Evolutionary conservation across 208 protist species (phyloP).

Genomic region (Leishmania mexicana): DNA sequence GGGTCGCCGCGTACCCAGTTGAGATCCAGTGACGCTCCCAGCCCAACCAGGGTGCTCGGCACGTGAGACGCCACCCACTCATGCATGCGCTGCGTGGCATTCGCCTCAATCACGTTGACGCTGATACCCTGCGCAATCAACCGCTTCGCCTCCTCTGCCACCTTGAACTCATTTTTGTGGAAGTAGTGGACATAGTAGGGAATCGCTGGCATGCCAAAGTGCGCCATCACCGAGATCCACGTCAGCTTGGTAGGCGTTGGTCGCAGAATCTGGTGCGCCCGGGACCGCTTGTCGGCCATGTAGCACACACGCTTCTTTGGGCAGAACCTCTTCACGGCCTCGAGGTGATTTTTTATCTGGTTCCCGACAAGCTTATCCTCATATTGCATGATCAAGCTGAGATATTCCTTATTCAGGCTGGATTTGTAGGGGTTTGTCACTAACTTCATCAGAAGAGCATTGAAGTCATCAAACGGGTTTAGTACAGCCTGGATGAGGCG

Average conservation of each 20-base stretch:
- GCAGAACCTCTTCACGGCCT: not conserved
- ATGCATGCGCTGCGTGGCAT: not conserved
- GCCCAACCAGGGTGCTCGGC: not conserved
- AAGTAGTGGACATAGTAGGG: conserved; percentile 6
- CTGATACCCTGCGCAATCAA: not conserved
- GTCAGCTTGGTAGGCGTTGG: not conserved
- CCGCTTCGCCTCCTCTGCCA: not conserved
- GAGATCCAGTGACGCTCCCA: not conserved
- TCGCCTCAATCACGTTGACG: not conserved
- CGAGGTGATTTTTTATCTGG: not conserved
- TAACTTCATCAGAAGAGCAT: not conserved
- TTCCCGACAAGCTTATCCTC: not conserved
- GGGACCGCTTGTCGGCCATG: not conserved
- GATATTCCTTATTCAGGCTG: not conserved
- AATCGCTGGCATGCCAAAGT: not conserved
- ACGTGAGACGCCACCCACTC: not conserved
- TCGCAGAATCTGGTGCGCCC: not conserved
- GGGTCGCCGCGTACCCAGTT: not conserved
- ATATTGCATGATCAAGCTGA: not conserved
- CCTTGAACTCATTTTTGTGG: not conserved
- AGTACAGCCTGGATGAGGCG: not conserved
- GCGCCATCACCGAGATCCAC: not conserved
- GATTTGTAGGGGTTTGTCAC: not conserved
- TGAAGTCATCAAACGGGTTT: not conserved
- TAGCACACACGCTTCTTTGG: not conserved